A percentile compares a stretch with the other conserved stretches of the same genome.
Conservation (phyloP, 257 asterid species). For the Ophiorrhiza pumila region DNA sequence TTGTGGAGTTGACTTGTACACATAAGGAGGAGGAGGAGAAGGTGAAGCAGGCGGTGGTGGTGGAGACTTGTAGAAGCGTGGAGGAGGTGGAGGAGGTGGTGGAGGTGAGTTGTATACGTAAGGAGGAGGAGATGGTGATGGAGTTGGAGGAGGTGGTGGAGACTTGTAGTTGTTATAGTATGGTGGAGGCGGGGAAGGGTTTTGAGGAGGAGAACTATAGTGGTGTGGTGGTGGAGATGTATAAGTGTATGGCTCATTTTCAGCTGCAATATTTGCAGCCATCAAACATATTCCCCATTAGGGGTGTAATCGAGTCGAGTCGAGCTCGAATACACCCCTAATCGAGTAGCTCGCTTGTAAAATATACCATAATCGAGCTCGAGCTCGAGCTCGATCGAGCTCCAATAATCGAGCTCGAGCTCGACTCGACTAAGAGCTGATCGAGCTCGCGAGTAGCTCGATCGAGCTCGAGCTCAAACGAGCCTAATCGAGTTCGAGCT, state of each 20-base stretch:
- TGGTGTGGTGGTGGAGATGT: background rate
- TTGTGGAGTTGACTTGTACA: background rate
- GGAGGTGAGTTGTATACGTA: background rate
- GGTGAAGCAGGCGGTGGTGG: conserved; percentile 8
- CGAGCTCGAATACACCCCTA: too few species aligned
- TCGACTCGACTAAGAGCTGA: too few species aligned
- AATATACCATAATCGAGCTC: too few species aligned
- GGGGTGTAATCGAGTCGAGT: too few species aligned
- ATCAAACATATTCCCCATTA: conserved; percentile 1
- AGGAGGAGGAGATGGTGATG: background rate
- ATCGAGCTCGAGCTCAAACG: too few species aligned
- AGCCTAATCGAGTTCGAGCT: too few species aligned
- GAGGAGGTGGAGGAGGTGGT: conserved; percentile 18
- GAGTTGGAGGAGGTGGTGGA: conserved; percentile 1
- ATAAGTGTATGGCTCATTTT: background rate
- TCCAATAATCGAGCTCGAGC: too few species aligned
- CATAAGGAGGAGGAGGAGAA: background rate
- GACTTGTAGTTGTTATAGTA: background rate
- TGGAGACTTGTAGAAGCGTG: background rate
- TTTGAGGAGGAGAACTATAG: background rate
- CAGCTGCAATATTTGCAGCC: background rate
- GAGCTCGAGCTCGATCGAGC: too few species aligned
- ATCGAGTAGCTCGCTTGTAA: too few species aligned
- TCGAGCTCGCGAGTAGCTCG: too few species aligned
- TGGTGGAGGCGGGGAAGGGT: conserved; percentile 1